Base-by-base conservation (phyloP, 208 protist genomes). In the Strigomonas culicis region DNA sequence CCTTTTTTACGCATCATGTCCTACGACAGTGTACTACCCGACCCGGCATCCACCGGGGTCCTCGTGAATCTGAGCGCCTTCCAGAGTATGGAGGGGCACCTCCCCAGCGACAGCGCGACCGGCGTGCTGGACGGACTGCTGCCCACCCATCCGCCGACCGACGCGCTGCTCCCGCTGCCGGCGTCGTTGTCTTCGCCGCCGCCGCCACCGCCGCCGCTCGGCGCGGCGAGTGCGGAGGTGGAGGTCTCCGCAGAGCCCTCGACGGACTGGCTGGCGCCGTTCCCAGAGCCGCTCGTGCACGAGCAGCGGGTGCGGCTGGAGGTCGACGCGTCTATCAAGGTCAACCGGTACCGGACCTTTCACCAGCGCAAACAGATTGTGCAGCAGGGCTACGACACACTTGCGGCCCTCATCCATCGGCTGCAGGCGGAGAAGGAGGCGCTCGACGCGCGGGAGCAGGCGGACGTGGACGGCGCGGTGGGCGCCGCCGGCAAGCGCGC, bases 231-330 rank as follows among this genome's bases (percentile, higher is more conserved):
- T n/a, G n/a, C n/a, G n/a, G n/a, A n/a, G n/a, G n/a, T n/a, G n/a
- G n/a, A n/a, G n/a, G n/a, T n/a, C n/a, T n/a, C n/a, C n/a, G n/a
- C n/a, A n/a, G n/a, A n/a, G n/a, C n/a, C n/a, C n/a, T n/a, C n/a
- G n/a, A n/a, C n/a, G n/a, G n/a, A n/a, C n/a, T n/a, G n/a, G n/a
- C 34, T 79, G 36, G 65, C 73, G 4, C 82, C 91, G 63, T 92
- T 86, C 41, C 89, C 89, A 0, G 79, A 79, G 24, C 85, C 85
- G 2, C 79, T 95, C 11, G 91, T 79, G 17, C 56, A 57, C 24
- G 56, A 60, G 1, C 82, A 95, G 58, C 80, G 83, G 0, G 44
- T 72, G 19, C 41, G 44, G n/a, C 60, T 92, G 59, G 72, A 70
- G 24, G 60, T 60, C 41, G 74, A 76, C 34, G 68, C 77, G 4